phyloP scores from a whole-genome alignment of 2,329 filamentous ascomycete species.

The Metarhizium rileyi region DNA sequence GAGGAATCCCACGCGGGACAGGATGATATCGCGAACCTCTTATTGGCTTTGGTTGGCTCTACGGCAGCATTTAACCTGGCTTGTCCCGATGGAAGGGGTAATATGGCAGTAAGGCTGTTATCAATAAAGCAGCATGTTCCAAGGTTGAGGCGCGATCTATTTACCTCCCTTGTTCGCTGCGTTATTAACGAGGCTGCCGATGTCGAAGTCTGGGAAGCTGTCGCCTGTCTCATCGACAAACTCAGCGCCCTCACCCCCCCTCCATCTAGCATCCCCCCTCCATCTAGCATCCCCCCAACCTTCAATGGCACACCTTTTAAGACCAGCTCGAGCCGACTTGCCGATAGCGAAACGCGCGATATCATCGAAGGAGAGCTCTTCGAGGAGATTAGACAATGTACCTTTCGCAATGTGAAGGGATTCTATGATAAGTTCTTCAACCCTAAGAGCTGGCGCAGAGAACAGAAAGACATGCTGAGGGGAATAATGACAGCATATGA shows the following conservation, averaged over 20 bases:
- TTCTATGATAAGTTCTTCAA: conserved; percentile 11
- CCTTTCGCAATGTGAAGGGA: conserved; percentile 10
- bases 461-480: conserved; percentile 7
- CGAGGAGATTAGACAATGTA: conserved; percentile 7
- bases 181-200: background rate
- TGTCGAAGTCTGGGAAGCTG: background rate
- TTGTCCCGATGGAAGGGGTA: background rate
- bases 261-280: background rate
- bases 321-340: conserved; percentile 5
- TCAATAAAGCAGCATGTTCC: background rate
- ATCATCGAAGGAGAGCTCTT: conserved; percentile 8
- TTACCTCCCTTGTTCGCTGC: background rate
- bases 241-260: background rate
- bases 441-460: conserved; percentile 6
- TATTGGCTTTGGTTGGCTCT: background rate
- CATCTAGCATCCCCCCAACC: no score
- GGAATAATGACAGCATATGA: conserved; percentile 6
- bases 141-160: background rate
- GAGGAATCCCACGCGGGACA: background rate
- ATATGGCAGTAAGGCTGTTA: background rate
- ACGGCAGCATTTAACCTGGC: background rate
- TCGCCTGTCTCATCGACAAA: background rate
- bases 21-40: background rate
- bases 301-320: conserved; percentile 7
- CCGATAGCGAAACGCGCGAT: conserved; percentile 7